Base-by-base conservation (phyloP, 257 asterid genomes). In the Cruciata laevipes region DNA sequence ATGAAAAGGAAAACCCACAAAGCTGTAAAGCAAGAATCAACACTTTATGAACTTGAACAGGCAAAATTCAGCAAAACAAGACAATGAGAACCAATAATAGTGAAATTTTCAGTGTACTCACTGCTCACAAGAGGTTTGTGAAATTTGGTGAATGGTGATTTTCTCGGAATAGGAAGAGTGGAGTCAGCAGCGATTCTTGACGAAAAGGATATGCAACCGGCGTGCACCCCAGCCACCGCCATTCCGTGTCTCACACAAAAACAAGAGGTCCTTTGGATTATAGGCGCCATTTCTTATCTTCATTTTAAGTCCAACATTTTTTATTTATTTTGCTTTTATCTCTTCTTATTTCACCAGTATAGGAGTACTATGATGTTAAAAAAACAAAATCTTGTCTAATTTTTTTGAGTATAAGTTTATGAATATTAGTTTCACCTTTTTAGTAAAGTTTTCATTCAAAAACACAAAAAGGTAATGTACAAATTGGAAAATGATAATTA, bases 61-160 rank as follows among this genome's bases (percentile, higher is more conserved):
- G 16, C 30, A 24, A 68, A 68, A 20, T 68, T 21, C 53, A 69
- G 65, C 52, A 3, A 44, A 44, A 44, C 14, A 44, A 20, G 4
- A n/a, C 1, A 44, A 44, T 44, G n/a, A 44, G 47, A 38, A 38
- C 47, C 47, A 38, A 10, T 33, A 44, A 25, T 47, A 65, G 31
- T 11, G 35, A 42, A 27, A 32, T 4, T 30, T 21, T 37, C 14
- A 71, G 49, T 13, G 20, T 3, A 66, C 82, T 85, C 81, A 91
- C 96, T 82, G 89, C 96, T 73, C 14, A 80, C 72, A 4, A 77
- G 65, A 18, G 79, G 75, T 40, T 59, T 85, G 66, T 53, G 69
- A 23, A 14, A 4, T 63, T 53, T 57, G 76, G 71, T 7, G 55
- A 49, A 40, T 74, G 79, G 74, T 69, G 74, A 77, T 47, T 64